Conservation (phyloP, 805 yeast species). For the Candida hungchunana region DNA sequence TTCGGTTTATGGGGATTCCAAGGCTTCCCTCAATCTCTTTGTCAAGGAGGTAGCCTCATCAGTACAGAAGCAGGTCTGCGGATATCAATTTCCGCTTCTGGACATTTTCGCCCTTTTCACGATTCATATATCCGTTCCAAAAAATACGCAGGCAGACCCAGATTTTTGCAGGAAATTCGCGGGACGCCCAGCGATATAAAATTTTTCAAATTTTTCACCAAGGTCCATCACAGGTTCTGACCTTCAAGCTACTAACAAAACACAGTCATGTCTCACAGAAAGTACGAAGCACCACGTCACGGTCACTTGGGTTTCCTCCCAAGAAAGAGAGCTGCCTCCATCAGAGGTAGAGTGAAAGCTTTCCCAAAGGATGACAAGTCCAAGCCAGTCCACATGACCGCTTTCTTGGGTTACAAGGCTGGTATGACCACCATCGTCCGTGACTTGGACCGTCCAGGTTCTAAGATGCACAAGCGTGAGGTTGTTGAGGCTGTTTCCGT, state of each 20-base stretch:
- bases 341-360: conserved; percentile 98
- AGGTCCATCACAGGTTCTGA: too few species aligned
- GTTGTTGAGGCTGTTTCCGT: conserved; percentile 99
- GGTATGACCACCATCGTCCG: conserved; percentile 99
- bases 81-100: too few species aligned
- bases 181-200: conserved; percentile 6
- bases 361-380: conserved; percentile 98
- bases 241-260: conserved; percentile 22
- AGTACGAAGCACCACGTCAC: conserved; percentile 99
- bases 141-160: conserved; percentile 1
- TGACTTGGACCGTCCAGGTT: conserved; percentile 99
- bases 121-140: too few species aligned
- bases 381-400: conserved; percentile 98
- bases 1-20: too few species aligned
- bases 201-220: conserved; percentile 19
- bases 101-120: neutral
- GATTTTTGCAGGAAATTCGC: conserved; percentile 2
- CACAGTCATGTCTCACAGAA: conserved; percentile 94
- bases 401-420: conserved; percentile 99
- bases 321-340: conserved; percentile 98
- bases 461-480: conserved; percentile 99
- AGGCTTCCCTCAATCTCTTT: too few species aligned
- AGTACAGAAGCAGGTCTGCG: too few species aligned
- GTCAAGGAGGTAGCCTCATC: too few species aligned
- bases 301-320: conserved; percentile 99